Percentiles rank a stretch among this genome's conserved stretches.
Evolutionary conservation across 805 yeast genomes (phyloP).

Genomic region (Jamesozyma lodderae): DNA sequence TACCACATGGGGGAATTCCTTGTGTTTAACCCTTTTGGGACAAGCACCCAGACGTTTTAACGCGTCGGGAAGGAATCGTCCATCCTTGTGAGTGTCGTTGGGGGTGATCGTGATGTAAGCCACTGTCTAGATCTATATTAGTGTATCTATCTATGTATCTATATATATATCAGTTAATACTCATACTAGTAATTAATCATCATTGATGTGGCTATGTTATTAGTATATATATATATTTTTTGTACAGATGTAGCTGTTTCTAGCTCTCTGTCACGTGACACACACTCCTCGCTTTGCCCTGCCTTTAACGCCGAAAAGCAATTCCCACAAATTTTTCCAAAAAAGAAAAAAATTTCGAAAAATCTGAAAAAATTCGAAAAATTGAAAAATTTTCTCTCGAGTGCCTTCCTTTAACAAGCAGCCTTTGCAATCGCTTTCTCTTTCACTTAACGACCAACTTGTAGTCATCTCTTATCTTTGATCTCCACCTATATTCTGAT

Average conservation of each 20-base stretch:
- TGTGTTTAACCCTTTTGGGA: too few relatives aligned
- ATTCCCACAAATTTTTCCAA: neutral
- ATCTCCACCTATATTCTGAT: too few relatives aligned
- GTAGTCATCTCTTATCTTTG: neutral
- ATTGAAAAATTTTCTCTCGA: neutral
- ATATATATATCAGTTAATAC: too few relatives aligned
- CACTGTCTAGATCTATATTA: too few relatives aligned
- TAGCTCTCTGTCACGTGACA: too few relatives aligned
- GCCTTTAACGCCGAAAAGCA: neutral
- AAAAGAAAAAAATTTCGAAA: too few relatives aligned
- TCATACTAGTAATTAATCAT: neutral
- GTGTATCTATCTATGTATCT: too few relatives aligned
- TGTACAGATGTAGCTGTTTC: neutral
- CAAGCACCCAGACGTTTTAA: too few relatives aligned
- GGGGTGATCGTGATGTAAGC: too few relatives aligned
- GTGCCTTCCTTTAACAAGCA: neutral
- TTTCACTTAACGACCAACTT: constrained; percentile 3
- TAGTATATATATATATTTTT: neutral
- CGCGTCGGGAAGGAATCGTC: too few relatives aligned
- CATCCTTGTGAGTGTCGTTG: too few relatives aligned
- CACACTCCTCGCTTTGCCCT: neutral
- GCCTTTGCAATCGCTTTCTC: constrained; percentile 3
- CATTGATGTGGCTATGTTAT: neutral
- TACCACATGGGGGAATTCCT: too few relatives aligned
- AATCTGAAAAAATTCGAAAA: neutral